Evolutionary conservation across 2,329 filamentous ascomycete species (phyloP).

Genomic region (Nigrospora osmanthi): DNA sequence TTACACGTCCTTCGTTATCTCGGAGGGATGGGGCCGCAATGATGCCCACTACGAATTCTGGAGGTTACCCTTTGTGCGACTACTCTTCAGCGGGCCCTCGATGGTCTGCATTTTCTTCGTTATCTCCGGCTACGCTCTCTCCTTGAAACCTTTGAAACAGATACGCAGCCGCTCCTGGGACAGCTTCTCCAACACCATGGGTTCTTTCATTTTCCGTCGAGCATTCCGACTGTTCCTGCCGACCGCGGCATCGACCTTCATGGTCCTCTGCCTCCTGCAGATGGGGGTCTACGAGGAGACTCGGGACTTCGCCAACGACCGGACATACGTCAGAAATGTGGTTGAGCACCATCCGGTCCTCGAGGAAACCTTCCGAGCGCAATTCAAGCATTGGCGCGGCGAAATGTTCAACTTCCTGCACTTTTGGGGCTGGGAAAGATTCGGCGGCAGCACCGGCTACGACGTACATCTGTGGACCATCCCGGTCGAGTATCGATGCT

Average conservation of each 20-base stretch:
- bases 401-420: constrained; percentile 43
- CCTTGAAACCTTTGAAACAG: constrained; percentile 42
- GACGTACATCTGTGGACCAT: constrained; percentile 58
- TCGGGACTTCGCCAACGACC: constrained; percentile 34
- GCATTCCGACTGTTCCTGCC: constrained; percentile 44
- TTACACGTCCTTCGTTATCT: constrained; percentile 44
- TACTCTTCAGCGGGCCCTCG: constrained; percentile 46
- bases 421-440: constrained; percentile 41
- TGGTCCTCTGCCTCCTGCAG: constrained; percentile 34
- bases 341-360: constrained; percentile 37
- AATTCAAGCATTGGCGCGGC: constrained; percentile 36
- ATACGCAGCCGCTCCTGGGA: constrained; percentile 26
- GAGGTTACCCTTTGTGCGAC: constrained; percentile 44
- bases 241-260: constrained; percentile 39
- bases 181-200: constrained; percentile 35
- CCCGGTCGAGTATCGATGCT: constrained; percentile 51
- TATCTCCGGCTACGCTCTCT: constrained; percentile 54
- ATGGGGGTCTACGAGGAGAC: constrained; percentile 41
- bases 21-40: constrained; percentile 39
- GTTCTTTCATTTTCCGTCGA: constrained; percentile 43
- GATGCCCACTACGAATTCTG: constrained; percentile 36
- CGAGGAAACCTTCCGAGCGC: constrained; percentile 26
- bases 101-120: constrained; percentile 56
- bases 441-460: constrained; percentile 40
- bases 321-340: constrained; percentile 36